Evolutionary conservation across 2,329 filamentous ascomycete genomes (phyloP).

Genomic region (Colletotrichum zoysiae): DNA sequence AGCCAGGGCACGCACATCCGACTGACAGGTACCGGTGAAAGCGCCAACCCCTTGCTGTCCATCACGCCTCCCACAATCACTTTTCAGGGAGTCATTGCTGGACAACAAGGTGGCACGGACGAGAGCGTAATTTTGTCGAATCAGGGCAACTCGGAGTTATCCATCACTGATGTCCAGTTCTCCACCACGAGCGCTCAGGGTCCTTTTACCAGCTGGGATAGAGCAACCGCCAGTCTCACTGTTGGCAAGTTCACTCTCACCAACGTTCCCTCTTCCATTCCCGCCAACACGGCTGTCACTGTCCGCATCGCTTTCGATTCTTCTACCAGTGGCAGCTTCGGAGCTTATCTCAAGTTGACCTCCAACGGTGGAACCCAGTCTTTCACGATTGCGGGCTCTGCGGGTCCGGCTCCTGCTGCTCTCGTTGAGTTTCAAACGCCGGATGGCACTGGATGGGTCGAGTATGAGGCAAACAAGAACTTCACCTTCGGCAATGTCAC

Average conservation of each 20-base stretch:
- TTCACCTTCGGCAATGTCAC: slow-evolving; percentile 70
- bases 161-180: slow-evolving; percentile 58
- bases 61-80: slow-evolving; percentile 62
- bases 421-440: slow-evolving; percentile 67
- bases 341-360: slow-evolving; percentile 60
- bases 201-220: slow-evolving; percentile 56
- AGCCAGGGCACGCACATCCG: slow-evolving; percentile 60
- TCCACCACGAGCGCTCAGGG: slow-evolving; percentile 59
- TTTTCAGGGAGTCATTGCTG: slow-evolving; percentile 63
- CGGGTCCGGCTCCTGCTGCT: slow-evolving; percentile 62
- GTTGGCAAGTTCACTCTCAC: slow-evolving; percentile 63
- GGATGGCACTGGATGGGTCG: slow-evolving; percentile 64
- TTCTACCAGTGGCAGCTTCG: slow-evolving; percentile 59
- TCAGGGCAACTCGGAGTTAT: slow-evolving; percentile 60
- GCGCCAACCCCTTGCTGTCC: slow-evolving; percentile 58
- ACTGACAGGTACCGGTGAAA: slow-evolving; percentile 63
- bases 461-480: slow-evolving; percentile 55
- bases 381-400: slow-evolving; percentile 62
- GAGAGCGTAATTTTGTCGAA: slow-evolving; percentile 64
- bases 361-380: slow-evolving; percentile 63
- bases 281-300: slow-evolving; percentile 53
- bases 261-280: slow-evolving; percentile 60
- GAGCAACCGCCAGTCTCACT: slow-evolving; percentile 51
- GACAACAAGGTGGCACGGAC: slow-evolving; percentile 53
- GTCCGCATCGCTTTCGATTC: slow-evolving; percentile 63